Conservation (phyloP, 176 grass and related monocot species). For the Carex kokanica region DNA sequence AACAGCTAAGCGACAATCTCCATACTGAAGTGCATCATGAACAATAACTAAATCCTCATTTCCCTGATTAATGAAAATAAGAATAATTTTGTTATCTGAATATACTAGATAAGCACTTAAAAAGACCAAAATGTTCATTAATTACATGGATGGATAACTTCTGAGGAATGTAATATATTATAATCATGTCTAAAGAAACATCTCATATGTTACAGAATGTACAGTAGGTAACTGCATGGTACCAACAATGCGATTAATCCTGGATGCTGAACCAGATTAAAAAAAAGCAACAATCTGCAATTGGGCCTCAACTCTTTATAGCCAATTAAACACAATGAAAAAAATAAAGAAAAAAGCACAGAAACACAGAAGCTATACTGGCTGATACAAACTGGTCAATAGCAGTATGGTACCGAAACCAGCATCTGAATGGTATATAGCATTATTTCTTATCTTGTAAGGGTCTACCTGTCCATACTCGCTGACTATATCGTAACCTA, state of each 20-base stretch:
- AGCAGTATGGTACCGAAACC: background rate
- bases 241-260: background rate
- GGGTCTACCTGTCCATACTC: slow-evolving; percentile 60
- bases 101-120: slow-evolving; percentile 16
- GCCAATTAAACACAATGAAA: background rate
- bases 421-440: background rate
- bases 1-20: slow-evolving; percentile 74
- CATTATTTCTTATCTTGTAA: background rate
- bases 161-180: too few species aligned
- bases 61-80: slow-evolving; percentile 42
- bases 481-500: slow-evolving; percentile 84
- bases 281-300: background rate
- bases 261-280: background rate
- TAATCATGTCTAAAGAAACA: background rate
- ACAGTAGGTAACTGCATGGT: background rate
- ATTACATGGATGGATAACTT: background rate
- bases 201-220: background rate
- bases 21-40: slow-evolving; percentile 87
- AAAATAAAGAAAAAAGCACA: background rate
- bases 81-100: background rate
- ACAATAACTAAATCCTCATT: slow-evolving; percentile 78
- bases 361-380: background rate
- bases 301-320: background rate
- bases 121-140: background rate
- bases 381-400: background rate